phyloP scores from a whole-genome alignment of 441 rosid genomes.

The Rhodomyrtus psidioides region DNA sequence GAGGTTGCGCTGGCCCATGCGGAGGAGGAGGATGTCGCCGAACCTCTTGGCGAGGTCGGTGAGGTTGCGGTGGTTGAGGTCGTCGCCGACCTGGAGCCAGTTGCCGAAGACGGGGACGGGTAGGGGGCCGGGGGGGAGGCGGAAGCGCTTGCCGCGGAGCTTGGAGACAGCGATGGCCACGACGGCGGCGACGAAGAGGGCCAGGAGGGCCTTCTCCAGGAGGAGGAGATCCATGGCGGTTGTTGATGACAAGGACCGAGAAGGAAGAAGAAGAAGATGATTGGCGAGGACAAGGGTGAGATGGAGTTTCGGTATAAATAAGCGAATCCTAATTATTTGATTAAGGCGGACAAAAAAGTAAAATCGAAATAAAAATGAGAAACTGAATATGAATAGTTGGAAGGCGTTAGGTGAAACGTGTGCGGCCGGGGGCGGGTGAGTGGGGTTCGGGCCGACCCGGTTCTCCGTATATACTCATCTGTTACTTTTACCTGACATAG shows the following conservation, averaged over 20 bases:
- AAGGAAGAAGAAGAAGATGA: neutral
- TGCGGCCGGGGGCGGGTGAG: neutral
- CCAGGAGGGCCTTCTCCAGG: constrained; percentile 75
- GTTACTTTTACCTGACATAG: too few species aligned
- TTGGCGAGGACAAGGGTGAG: neutral
- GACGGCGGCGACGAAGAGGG: constrained; percentile 54
- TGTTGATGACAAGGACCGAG: neutral
- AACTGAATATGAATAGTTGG: neutral
- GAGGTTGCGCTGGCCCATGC: constrained; percentile 94
- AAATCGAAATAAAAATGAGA: neutral
- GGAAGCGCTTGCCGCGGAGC: constrained; percentile 73
- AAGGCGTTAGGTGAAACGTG: neutral
- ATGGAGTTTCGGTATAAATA: neutral
- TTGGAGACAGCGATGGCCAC: constrained; percentile 61
- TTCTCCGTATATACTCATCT: too few species aligned
- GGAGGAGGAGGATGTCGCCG: constrained; percentile 69
- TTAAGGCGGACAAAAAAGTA: neutral
- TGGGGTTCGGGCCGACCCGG: neutral
- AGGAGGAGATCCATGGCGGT: constrained; percentile 70
- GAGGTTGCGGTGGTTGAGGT: constrained; percentile 81
- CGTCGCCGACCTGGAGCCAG: constrained; percentile 98
- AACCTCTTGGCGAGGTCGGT: constrained; percentile 64
- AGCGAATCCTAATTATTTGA: neutral
- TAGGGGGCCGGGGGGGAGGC: constrained; percentile 85
- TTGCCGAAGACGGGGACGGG: constrained; percentile 87